Conservation (phyloP, 2,329 filamentous ascomycete species). For the Aspergillus fumigatiaffinis region DNA sequence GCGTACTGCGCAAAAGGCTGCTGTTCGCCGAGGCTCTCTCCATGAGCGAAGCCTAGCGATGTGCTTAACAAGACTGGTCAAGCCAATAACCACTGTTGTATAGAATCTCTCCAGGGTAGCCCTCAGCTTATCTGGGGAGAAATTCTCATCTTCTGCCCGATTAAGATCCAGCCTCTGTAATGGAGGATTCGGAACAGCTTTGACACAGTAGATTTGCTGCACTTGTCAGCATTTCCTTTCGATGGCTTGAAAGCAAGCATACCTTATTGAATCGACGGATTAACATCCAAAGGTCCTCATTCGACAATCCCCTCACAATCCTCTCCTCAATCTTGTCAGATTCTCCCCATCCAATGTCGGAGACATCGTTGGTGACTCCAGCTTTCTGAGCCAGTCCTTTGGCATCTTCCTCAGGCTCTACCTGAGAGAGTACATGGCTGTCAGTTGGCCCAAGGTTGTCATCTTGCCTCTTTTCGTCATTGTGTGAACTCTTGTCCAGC, state of each 20-base stretch:
- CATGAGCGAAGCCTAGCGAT: conserved; percentile 73
- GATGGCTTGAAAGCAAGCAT: conserved; percentile 3
- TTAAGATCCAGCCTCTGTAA: conserved; percentile 73
- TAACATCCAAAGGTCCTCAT: conserved; percentile 71
- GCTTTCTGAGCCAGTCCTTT: conserved; percentile 15
- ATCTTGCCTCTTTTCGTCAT: conserved; percentile 50
- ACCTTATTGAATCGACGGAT: conserved; percentile 72
- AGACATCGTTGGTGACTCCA: conserved; percentile 7
- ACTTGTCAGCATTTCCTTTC: conserved; percentile 10
- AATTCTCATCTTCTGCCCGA: conserved; percentile 75
- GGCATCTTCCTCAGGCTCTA: conserved; percentile 10
- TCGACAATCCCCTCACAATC: conserved; percentile 64
- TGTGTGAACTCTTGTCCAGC: conserved; percentile 8
- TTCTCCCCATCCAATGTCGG: conserved; percentile 13
- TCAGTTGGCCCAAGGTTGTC: conserved; percentile 8
- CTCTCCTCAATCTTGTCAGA: conserved; percentile 27
- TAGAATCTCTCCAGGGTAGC: conserved; percentile 76
- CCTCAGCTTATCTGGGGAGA: conserved; percentile 77
- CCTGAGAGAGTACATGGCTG: conserved; percentile 14
- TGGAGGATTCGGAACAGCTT: conserved; percentile 56
- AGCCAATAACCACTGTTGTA: conserved; percentile 68
- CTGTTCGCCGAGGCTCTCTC: conserved; percentile 67
- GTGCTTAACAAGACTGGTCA: conserved; percentile 67
- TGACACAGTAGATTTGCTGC: conserved; percentile 66
- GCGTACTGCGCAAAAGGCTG: conserved; percentile 57